Base-by-base conservation (phyloP, 306 rosid genomes). In the Sesbania bispinosa region DNA sequence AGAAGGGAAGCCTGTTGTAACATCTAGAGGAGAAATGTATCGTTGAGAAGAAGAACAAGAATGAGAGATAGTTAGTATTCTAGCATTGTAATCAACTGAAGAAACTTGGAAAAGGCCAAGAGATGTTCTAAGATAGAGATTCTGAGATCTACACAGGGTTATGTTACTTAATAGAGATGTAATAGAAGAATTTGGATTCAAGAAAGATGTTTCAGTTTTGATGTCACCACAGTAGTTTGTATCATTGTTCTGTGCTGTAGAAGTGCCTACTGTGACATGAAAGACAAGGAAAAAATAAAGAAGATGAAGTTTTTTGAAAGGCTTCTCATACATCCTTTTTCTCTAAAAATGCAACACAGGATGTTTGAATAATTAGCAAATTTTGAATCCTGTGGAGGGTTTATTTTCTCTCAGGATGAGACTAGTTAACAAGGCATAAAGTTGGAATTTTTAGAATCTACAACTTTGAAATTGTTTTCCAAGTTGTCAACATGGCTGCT, bases 1-100 rank as follows among this genome's bases (percentile, higher is more conserved):
- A 73, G 91, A 79, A 73, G 88, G 89, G 47, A 88, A 85, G 23
- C 88, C 89, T 38, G 81, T 4, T 1, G 80, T 80, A 43, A 75
- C 74, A 24, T 58, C 45, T 14, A 71, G 47, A 41, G 85, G 81
- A 70, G 85, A 80, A 45, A 80, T 78, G 74, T 75, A 85, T 58
- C 70, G 70, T 51, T 15, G 69, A 69, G 88, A 75, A 45, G 82
- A 80, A 71, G 69, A 45, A 53, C 67, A 69, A 51, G 73, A 71
- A 74, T 71, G 85, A 38, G 85, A 64, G 70, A 81, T 71, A 6
- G 71, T 81, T 70, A 76, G 61, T 5, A 62, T 29, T 48, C 23
- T 76, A 30, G n/a, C 16, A 26, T 16, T 71, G 2, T 27, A 57
- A 27, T 81, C 79, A 11, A 81, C 6, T 50, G 78, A 71, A 39